Evolutionary conservation across 345 rosid species (phyloP).

Genomic region (Melaleuca quinquenervia): DNA sequence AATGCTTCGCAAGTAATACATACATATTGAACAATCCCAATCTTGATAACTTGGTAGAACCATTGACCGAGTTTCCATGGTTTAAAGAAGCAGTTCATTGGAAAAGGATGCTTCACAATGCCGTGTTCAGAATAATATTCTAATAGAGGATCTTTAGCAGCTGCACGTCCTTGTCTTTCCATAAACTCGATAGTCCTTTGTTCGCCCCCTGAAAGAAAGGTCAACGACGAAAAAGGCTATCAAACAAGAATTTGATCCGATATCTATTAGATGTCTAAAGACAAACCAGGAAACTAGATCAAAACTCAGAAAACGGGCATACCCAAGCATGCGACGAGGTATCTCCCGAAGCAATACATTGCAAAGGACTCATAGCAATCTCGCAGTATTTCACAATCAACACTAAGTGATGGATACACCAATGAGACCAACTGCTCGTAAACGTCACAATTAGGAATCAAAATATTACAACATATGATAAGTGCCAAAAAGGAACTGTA

Average conservation of each 20-base stretch:
- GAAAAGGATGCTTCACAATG: slow-evolving; percentile 74
- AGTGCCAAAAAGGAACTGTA: not conserved
- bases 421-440: slow-evolving; percentile 69
- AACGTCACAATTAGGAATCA: not conserved
- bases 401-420: slow-evolving; percentile 83
- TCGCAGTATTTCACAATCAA: slow-evolving; percentile 81
- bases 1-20: slow-evolving; percentile 21
- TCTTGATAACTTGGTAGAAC: slow-evolving; percentile 93
- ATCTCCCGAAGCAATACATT: slow-evolving; percentile 99
- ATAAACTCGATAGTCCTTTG: slow-evolving; percentile 79
- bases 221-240: not conserved
- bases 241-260: not conserved
- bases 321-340: slow-evolving; percentile 98
- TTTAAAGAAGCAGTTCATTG: slow-evolving; percentile 63
- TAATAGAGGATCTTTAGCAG: slow-evolving; percentile 50
- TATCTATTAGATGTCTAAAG: not conserved
- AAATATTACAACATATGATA: not conserved
- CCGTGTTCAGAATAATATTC: slow-evolving; percentile 52
- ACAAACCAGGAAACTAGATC: not conserved
- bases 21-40: slow-evolving; percentile 99
- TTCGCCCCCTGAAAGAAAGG: slow-evolving; percentile 66
- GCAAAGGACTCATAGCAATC: slow-evolving; percentile 99
- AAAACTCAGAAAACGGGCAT: slow-evolving; percentile 14
- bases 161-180: slow-evolving; percentile 77
- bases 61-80: slow-evolving; percentile 95